phyloP scores from a whole-genome alignment of 2,329 filamentous ascomycete genomes.

The Beauveria medogensis region DNA sequence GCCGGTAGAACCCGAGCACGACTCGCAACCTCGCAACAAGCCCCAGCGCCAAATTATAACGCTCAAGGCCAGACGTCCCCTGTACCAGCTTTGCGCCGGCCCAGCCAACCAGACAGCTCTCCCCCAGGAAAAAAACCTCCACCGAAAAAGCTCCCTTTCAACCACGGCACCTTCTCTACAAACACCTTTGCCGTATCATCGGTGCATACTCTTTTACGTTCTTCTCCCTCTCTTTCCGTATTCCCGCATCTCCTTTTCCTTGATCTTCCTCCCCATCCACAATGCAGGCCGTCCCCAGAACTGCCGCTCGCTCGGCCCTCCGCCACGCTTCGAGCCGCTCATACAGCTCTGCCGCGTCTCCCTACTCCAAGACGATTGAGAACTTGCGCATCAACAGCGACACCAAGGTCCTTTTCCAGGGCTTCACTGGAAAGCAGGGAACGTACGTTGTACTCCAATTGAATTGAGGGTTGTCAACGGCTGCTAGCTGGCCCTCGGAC shows the following conservation, averaged over 20 bases:
- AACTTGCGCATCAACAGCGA: constrained; percentile 91
- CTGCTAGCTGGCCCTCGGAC: background rate
- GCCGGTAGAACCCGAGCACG: constrained; percentile 11
- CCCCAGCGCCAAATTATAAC: background rate
- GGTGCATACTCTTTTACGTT: background rate
- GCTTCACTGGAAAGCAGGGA: constrained; percentile 96
- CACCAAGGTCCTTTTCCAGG: constrained; percentile 94
- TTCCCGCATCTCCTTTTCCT: constrained; percentile 8
- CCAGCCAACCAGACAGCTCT: constrained; percentile 1
- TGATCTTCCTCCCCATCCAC: constrained; percentile 23
- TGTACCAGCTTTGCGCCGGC: background rate
- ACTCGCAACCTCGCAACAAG: background rate
- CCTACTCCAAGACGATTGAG: constrained; percentile 64
- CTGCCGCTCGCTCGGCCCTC: constrained; percentile 57
- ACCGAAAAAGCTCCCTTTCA: constrained; percentile 11
- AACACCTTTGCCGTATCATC: background rate
- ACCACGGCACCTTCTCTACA: background rate
- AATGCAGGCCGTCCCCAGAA: constrained; percentile 81
- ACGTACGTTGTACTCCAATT: constrained; percentile 50
- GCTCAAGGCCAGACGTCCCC: background rate
- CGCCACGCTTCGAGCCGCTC: constrained; percentile 57
- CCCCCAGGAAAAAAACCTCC: constrained; percentile 7
- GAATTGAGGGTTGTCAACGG: background rate
- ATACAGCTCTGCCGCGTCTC: constrained; percentile 64
- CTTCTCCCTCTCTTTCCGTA: constrained; percentile 11